Evolutionary conservation across 768 basidiomycete species (phyloP).

Genomic region (Russula brevipes): DNA sequence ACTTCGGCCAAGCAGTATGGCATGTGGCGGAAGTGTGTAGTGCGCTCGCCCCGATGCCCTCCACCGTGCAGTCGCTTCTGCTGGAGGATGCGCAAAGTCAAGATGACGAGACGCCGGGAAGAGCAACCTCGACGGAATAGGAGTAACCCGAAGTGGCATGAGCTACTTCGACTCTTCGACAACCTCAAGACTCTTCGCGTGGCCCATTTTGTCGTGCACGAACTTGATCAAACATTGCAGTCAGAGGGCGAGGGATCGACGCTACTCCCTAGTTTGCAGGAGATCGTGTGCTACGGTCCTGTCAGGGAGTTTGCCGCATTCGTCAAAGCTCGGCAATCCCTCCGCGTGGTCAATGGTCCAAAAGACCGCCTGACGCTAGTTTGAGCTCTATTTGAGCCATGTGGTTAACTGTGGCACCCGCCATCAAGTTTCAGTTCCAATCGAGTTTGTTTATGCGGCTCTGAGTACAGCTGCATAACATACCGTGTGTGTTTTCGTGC

Average conservation of each 20-base stretch:
- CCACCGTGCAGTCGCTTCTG: background rate
- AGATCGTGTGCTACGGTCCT: background rate
- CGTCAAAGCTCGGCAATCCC: background rate
- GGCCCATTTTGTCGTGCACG: background rate
- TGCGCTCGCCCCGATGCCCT: background rate
- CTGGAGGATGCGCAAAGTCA: background rate
- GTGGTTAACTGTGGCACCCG: background rate
- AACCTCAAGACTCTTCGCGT: background rate
- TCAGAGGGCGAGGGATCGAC: background rate
- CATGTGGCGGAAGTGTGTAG: background rate
- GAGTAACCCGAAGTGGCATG: background rate
- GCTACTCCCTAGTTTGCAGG: background rate
- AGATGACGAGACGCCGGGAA: too few relatives aligned
- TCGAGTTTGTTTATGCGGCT: too few relatives aligned
- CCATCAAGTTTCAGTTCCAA: background rate
- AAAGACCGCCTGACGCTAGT: background rate
- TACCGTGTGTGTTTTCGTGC: too few relatives aligned
- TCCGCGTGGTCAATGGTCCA: background rate
- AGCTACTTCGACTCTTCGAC: background rate
- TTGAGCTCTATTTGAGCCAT: background rate
- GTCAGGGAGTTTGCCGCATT: background rate
- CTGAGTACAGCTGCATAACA: too few relatives aligned
- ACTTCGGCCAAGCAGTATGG: too few relatives aligned
- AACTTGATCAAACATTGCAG: background rate
- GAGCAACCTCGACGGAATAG: too few relatives aligned